A percentile compares a stretch with the other conserved stretches of the same genome.
Conservation (phyloP, 257 asterid genomes). For the Ligustrum vulgare region DNA sequence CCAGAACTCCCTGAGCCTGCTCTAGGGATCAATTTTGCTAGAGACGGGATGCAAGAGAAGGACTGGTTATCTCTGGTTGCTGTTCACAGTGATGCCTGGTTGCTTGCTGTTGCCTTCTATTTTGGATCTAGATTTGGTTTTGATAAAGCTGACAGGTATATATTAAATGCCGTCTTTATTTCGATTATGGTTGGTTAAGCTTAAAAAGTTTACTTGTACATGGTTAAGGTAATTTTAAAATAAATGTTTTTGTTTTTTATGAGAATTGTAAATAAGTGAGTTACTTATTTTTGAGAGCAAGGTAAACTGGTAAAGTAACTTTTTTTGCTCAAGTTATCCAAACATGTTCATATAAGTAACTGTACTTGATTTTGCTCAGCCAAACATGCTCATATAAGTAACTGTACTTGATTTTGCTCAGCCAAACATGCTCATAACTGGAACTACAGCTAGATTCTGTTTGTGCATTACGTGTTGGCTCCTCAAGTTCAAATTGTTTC, state of each 20-base stretch:
- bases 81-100: constrained; percentile 52
- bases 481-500: neutral
- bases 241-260: neutral
- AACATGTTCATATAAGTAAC: neutral
- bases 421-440: neutral
- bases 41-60: constrained; percentile 48
- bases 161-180: neutral
- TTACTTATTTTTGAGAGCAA: neutral
- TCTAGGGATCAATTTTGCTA: constrained; percentile 47
- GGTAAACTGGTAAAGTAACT: too few species aligned
- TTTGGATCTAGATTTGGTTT: constrained; percentile 43
- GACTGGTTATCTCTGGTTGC: constrained; percentile 49
- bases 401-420: neutral
- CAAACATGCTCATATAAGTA: neutral
- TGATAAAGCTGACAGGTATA: constrained; percentile 41
- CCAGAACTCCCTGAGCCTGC: constrained; percentile 56
- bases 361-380: neutral
- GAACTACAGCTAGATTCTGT: neutral
- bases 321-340: neutral
- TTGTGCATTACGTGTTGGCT: neutral
- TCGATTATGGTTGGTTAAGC: neutral
- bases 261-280: neutral
- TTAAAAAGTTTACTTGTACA: neutral
- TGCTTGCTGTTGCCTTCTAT: constrained; percentile 44
- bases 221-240: neutral